Evolutionary conservation across 1,284 basidiomycete species (phyloP), one percentile per base, ranked within the genome.

Genomic region (Boletus semigastroideus): DNA sequence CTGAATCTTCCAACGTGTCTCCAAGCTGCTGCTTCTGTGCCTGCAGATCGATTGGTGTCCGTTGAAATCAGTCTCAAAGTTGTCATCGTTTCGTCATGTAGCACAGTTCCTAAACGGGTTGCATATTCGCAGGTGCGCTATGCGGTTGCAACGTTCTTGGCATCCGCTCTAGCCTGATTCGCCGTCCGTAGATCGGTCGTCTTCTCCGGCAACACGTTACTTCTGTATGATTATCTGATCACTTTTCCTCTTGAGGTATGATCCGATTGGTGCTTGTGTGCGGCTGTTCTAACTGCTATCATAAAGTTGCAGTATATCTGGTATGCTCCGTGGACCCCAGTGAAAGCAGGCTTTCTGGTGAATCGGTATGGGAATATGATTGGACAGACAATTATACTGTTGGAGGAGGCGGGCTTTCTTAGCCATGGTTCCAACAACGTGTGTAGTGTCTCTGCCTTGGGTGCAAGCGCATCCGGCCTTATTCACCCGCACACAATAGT

Each of bases 301-400:
- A 2, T 27, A 19, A 33, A 61, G 59, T 34, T 53, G 10, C 19
- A 40, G n/a, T 58, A 51, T 22, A 55, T 58, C 1, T 60, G 56
- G 56, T 19, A 38, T 4, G 46, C 52, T 12, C 52, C 50, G 0
- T 50, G 50, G 50, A 50, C 59, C 5, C 3, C n/a, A 8, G 39
- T 54, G 58, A 60, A 25, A 14, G 25, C 9, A 2, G 34, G 42
- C 8, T 60, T 60, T 37, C 44, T 60, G 12, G n/a, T 50, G 4
- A 58, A 60, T 30, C 52, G 59, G 25, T 60, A 60, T 16, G 59
- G 47, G 17, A 60, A 52, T 38, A 2, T 49, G 41, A 20, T 55
- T 4, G 48, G 58, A 22, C 59, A 58, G 42, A 45, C 48, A 5
- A 19, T 58, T n/a, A 9, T 59, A 33, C 22, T 34, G 33, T 7